Percentiles rank a stretch among this genome's conserved stretches.
phyloP scores from a whole-genome alignment of 441 rosid species.

The Euphorbia corollata region DNA sequence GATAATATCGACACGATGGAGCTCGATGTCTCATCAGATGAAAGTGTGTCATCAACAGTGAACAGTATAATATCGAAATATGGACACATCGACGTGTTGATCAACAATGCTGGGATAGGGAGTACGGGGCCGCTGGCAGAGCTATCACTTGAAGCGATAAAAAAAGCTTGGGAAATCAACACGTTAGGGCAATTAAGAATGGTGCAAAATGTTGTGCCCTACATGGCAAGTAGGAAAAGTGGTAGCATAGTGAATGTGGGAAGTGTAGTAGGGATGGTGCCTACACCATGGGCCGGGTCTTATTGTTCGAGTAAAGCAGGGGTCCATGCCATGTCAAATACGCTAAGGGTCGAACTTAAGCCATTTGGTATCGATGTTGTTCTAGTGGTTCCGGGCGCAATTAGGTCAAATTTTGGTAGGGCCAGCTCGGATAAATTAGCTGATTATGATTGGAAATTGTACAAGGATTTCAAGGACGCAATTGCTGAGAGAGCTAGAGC shows the following conservation, averaged over 20 bases:
- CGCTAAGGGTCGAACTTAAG: conserved; percentile 42
- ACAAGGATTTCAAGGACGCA: conserved; percentile 39
- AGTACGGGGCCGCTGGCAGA: conserved; percentile 48
- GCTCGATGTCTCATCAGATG: conserved; percentile 49
- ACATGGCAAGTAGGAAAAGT: conserved; percentile 37
- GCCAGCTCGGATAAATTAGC: conserved; percentile 28
- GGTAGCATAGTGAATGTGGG: conserved; percentile 52
- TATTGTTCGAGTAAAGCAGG: conserved; percentile 56
- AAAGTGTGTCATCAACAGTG: conserved; percentile 35
- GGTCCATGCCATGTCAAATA: conserved; percentile 43
- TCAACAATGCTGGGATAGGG: conserved; percentile 54
- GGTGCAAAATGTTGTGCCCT: conserved; percentile 57
- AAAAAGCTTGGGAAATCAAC: conserved; percentile 55
- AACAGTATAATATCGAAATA: conserved; percentile 29
- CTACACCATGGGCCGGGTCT: conserved; percentile 62
- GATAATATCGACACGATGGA: conserved; percentile 29
- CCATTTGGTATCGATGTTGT: conserved; percentile 52
- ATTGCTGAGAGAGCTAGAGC: conserved; percentile 47
- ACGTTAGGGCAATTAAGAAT: conserved; percentile 48
- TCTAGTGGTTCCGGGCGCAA: conserved; percentile 41
- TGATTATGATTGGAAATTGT: conserved; percentile 43
- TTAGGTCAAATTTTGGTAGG: conserved; percentile 44
- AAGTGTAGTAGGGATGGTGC: conserved; percentile 45
- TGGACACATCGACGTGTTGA: conserved; percentile 39
- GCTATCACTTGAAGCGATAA: conserved; percentile 34